Evolutionary conservation across 192 early-diverging fungal species (phyloP).

Genomic region (Mortierella alpina): DNA sequence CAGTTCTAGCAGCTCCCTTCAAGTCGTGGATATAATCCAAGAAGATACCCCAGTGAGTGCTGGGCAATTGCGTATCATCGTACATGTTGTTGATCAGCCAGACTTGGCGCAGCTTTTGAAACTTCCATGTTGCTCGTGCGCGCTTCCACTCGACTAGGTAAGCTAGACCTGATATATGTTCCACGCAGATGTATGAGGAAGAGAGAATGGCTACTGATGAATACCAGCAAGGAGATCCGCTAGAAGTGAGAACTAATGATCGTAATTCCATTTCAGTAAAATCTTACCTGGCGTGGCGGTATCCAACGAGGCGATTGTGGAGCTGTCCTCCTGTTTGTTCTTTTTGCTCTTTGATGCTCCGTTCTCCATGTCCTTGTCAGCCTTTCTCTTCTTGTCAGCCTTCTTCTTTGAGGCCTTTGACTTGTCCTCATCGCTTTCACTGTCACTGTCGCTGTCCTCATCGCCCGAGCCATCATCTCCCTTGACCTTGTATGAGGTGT

Average conservation of each 20-base stretch:
- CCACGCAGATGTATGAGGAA: not conserved
- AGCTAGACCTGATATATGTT: constrained; percentile 21
- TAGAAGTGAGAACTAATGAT: not conserved
- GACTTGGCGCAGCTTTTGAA: constrained; percentile 55
- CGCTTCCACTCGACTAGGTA: constrained; percentile 50
- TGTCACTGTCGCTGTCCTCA: constrained; percentile 31
- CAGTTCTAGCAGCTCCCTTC: constrained; percentile 48
- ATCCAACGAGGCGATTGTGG: constrained; percentile 10
- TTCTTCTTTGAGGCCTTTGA: not conserved
- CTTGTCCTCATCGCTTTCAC: constrained; percentile 8
- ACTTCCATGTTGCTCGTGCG: constrained; percentile 48
- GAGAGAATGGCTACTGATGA: not conserved
- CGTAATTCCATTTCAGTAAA: not conserved
- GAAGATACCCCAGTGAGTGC: constrained; percentile 43
- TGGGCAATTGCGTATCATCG: constrained; percentile 34
- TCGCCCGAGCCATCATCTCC: constrained; percentile 40
- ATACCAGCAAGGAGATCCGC: not conserved
- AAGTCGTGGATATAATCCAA: constrained; percentile 54
- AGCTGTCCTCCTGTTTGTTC: constrained; percentile 22
- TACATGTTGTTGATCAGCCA: constrained; percentile 54
- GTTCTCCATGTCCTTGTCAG: constrained; percentile 12
- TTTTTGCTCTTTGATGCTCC: constrained; percentile 10
- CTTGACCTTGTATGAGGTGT: constrained; percentile 47
- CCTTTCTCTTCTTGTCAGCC: constrained; percentile 22
- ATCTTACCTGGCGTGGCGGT: constrained; percentile 23